These are phyloP conservation scores for Talaromyces sp. DNA, from an alignment of 2,329 filamentous ascomycete species.

Conservation along the genomic window DNA sequence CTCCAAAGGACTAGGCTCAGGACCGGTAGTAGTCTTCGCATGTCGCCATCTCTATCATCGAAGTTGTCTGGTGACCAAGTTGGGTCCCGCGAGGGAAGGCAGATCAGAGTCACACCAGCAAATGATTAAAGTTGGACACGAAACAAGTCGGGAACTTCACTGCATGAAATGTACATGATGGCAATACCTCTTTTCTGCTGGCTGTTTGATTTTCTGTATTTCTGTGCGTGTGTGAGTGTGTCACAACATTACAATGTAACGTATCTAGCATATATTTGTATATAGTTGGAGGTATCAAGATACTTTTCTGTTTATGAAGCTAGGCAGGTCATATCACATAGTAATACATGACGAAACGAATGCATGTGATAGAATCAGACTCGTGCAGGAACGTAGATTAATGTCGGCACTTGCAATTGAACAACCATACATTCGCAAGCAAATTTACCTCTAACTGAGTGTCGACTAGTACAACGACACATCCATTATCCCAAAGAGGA, in stretches of 20 bases:
- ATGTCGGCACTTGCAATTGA: not conserved
- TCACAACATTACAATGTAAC: slow-evolving; percentile 11
- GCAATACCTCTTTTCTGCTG: not conserved
- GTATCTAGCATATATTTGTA: slow-evolving; percentile 11
- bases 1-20: slow-evolving; percentile 12
- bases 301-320: not conserved
- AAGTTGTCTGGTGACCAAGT: slow-evolving; percentile 38
- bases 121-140: slow-evolving; percentile 16
- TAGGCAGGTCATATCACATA: not conserved
- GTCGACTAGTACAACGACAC: not conserved
- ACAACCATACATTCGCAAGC: not conserved
- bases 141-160: slow-evolving; percentile 28
- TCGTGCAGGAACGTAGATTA: not conserved
- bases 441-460: not conserved
- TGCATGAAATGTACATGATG: slow-evolving; percentile 40
- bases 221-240: not conserved
- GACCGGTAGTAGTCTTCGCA: slow-evolving; percentile 45
- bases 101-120: slow-evolving; percentile 1
- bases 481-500: not conserved
- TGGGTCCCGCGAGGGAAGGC: slow-evolving; percentile 5
- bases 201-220: not conserved
- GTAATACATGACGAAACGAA: not conserved
- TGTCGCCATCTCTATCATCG: slow-evolving; percentile 50
- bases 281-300: not conserved
- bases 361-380: not conserved